Percentiles rank a stretch among this genome's conserved stretches.
phyloP scores from a whole-genome alignment of 352 stramenopile genomes.

The Lagenidium giganteum region DNA sequence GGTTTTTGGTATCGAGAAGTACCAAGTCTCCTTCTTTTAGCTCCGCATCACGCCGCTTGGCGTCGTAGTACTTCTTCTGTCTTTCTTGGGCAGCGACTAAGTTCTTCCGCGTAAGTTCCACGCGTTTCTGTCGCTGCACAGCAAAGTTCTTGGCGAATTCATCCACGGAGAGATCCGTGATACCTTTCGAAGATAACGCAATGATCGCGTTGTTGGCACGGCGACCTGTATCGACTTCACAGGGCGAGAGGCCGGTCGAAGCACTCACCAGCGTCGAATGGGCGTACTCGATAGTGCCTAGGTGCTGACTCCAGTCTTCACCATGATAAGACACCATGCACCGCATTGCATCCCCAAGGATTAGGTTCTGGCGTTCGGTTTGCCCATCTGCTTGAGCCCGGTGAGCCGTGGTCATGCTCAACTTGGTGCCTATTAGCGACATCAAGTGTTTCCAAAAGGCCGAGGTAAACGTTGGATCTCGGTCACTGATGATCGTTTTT shows the following conservation, averaged over 20 bases:
- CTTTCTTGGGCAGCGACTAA: slow-evolving; percentile 2
- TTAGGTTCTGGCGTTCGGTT: slow-evolving; percentile 11
- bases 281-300: slow-evolving; percentile 19
- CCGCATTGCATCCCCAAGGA: slow-evolving; percentile 7
- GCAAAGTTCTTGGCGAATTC: slow-evolving; percentile 7
- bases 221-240: slow-evolving; percentile 19
- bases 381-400: slow-evolving; percentile 14
- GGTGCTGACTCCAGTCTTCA: slow-evolving; percentile 12
- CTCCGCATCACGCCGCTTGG: neutral
- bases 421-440: slow-evolving; percentile 7
- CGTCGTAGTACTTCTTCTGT: slow-evolving; percentile 16
- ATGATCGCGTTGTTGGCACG: too few relatives aligned
- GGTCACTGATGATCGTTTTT: slow-evolving; percentile 11
- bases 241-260: slow-evolving; percentile 12
- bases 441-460: slow-evolving; percentile 19
- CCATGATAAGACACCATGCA: slow-evolving; percentile 15
- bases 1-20: slow-evolving; percentile 9
- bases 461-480: slow-evolving; percentile 17
- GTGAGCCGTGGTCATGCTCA: slow-evolving; percentile 6
- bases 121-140: slow-evolving; percentile 3
- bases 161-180: too few relatives aligned
- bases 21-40: slow-evolving; percentile 6
- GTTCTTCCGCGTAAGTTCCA: neutral
- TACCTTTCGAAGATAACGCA: too few relatives aligned
- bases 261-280: slow-evolving; percentile 11